Conservation (phyloP, 2,329 filamentous ascomycete genomes). For the Pseudogymnoascus sp. region DNA sequence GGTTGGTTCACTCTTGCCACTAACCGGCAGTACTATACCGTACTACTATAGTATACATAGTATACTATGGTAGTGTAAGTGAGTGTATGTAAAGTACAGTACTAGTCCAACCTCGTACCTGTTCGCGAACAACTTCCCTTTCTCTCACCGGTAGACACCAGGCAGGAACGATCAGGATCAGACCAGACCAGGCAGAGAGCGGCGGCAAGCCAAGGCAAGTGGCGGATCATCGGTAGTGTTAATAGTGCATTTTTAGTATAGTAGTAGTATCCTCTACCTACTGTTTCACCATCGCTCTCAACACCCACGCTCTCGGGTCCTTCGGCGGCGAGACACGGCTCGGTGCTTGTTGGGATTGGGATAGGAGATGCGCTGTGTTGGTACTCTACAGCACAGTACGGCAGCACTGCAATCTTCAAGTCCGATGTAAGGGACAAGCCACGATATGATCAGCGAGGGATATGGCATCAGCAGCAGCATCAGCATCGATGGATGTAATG, state of each 20-base stretch:
- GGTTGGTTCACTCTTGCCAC: neutral
- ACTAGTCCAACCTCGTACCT: neutral
- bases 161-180: too few relatives aligned
- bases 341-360: neutral
- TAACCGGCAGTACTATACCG: neutral
- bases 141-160: neutral
- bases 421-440: neutral
- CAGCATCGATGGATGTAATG: neutral
- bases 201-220: neutral
- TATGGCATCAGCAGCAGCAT: too few relatives aligned
- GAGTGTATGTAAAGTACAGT: too few relatives aligned
- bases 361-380: too few relatives aligned
- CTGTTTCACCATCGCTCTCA: neutral
- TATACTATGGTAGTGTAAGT: too few relatives aligned
- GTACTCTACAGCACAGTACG: neutral
- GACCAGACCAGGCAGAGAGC: neutral
- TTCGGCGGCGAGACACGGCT: neutral
- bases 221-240: neutral
- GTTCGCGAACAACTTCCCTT: neutral
- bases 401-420: neutral
- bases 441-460: too few relatives aligned
- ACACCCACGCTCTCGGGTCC: neutral
- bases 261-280: neutral
- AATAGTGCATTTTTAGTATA: too few relatives aligned
- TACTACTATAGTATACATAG: too few relatives aligned